These are phyloP conservation scores for Fraxinus paxiana DNA, from an alignment of 305 asterid genomes.

Conservation along the genomic window DNA sequence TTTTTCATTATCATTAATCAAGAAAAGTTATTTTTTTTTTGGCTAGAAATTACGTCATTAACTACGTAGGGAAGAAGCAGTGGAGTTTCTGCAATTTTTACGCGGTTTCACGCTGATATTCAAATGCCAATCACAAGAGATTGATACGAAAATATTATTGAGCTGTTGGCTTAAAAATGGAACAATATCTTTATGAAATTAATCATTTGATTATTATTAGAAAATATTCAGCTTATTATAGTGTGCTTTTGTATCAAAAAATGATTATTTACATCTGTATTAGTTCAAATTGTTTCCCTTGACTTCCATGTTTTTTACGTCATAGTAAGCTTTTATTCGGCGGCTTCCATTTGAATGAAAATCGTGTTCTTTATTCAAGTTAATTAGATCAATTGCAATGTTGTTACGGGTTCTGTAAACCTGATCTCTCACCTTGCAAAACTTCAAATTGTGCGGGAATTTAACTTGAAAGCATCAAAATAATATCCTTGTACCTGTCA, in stretches of 20 bases:
- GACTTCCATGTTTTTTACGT: not conserved
- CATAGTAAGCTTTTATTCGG: no score
- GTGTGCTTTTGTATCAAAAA: no score
- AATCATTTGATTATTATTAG: not conserved
- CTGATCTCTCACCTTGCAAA: not conserved
- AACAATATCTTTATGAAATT: not conserved
- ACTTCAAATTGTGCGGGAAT: not conserved
- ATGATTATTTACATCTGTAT: not conserved
- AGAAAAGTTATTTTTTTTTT: not conserved
- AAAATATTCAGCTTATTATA: not conserved
- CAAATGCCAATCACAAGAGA: not conserved
- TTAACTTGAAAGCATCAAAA: not conserved
- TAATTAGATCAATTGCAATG: not conserved
- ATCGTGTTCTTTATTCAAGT: no score
- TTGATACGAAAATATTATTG: not conserved
- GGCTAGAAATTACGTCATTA: not conserved
- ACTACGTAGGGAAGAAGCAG: not conserved
- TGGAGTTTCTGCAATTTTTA: not conserved
- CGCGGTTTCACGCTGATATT: not conserved
- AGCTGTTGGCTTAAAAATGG: not conserved
- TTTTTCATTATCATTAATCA: not conserved
- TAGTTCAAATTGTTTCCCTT: not conserved
- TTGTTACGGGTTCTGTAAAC: not conserved
- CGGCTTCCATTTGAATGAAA: no score
- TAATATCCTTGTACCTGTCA: not conserved